phyloP scores from a whole-genome alignment of 352 stramenopile genomes.

The Globisporangium spiculum region DNA sequence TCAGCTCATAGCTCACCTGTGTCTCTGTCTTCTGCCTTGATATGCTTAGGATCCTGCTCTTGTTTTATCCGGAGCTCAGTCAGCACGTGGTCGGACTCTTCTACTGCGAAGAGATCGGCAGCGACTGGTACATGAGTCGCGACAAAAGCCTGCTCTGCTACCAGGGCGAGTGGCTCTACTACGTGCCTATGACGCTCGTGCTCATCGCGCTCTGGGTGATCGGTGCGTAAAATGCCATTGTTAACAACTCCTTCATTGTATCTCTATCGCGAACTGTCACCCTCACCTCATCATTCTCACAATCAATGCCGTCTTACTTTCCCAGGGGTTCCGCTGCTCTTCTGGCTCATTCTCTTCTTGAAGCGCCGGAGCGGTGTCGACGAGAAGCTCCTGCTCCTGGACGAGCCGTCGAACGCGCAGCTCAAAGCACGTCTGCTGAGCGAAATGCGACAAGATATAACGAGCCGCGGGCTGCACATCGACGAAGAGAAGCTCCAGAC shows the following conservation, averaged over 20 bases:
- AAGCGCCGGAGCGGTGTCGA: constrained; percentile 49
- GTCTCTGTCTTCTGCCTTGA: background rate
- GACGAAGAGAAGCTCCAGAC: constrained; percentile 42
- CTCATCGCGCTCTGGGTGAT: constrained; percentile 58
- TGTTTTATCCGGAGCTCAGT: constrained; percentile 76
- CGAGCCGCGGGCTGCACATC: constrained; percentile 36
- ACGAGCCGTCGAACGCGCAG: constrained; percentile 30
- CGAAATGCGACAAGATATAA: constrained; percentile 50
- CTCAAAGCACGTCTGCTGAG: constrained; percentile 44
- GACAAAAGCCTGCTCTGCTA: constrained; percentile 65
- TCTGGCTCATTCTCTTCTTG: constrained; percentile 60
- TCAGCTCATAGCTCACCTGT: background rate
- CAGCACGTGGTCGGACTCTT: constrained; percentile 67
- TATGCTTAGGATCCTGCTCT: constrained; percentile 44
- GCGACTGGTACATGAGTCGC: constrained; percentile 54
- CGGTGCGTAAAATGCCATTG: constrained; percentile 26
- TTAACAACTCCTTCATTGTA: background rate
- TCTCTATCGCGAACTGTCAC: background rate
- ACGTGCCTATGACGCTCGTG: constrained; percentile 42
- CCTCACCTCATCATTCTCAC: background rate
- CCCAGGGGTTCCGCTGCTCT: constrained; percentile 63
- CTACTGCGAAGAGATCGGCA: constrained; percentile 71
- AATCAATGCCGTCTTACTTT: background rate
- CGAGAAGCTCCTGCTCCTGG: constrained; percentile 45
- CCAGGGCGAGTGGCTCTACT: constrained; percentile 52